A percentile compares a stretch with the other conserved stretches of the same genome.
Evolutionary conservation across 23 red algal genomes (phyloP).

Genomic region (Gracilaria domingensis): DNA sequence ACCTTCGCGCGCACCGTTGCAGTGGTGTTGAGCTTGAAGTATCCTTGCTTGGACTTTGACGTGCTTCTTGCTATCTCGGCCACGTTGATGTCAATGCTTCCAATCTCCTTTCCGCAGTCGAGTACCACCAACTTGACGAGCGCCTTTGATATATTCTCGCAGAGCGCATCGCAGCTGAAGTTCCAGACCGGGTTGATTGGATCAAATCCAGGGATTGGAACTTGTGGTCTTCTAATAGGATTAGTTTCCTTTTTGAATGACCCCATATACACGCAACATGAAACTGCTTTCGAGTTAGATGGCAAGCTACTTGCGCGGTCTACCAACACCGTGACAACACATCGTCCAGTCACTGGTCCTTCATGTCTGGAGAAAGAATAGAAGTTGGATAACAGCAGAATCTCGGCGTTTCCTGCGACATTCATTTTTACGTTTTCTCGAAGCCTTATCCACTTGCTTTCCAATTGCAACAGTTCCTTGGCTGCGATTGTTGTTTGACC

Average conservation of each 20-base stretch:
- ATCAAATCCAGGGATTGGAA: constrained; percentile 60
- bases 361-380: constrained; percentile 2
- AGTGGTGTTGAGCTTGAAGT: constrained; percentile 20
- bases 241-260: constrained; percentile 18
- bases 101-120: constrained; percentile 26
- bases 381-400: constrained; percentile 30
- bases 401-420: constrained; percentile 43
- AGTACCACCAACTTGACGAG: constrained; percentile 36
- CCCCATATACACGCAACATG: constrained; percentile 47
- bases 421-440: constrained; percentile 12
- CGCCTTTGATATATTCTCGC: constrained; percentile 25
- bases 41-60: constrained; percentile 53
- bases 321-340: constrained; percentile 57
- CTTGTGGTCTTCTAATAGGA: constrained; percentile 10
- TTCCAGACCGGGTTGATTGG: constrained; percentile 69
- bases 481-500: constrained; percentile 40
- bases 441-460: constrained; percentile 23
- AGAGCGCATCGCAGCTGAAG: constrained; percentile 59
- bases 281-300: constrained; percentile 35
- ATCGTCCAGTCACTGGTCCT: constrained; percentile 34
- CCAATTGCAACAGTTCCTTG: constrained; percentile 36
- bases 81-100: constrained; percentile 27
- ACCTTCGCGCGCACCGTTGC: constrained; percentile 62
- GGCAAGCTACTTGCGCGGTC: constrained; percentile 63
- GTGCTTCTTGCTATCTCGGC: background rate